Evolutionary conservation across 495 filamentous ascomycete genomes (phyloP).

Genomic region (Aspergillus ellipticus): DNA sequence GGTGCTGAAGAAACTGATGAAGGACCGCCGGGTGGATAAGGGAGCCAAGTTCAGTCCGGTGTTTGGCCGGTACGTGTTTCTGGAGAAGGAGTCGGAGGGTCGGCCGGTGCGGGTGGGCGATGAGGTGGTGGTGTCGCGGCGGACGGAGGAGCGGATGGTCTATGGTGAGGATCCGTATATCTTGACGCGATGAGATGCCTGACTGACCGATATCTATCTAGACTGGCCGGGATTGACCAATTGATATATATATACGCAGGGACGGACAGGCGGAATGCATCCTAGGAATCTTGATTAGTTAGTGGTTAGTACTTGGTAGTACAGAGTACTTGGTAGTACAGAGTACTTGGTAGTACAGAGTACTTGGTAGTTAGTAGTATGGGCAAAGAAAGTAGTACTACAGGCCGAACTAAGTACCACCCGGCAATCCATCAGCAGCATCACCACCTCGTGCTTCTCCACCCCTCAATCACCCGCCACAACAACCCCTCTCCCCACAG

Average conservation of each 20-base stretch:
- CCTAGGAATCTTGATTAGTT: too few relatives aligned
- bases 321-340: too few relatives aligned
- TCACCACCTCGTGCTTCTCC: neutral
- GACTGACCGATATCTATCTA: conserved; percentile 17
- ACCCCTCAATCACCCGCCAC: neutral
- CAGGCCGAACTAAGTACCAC: too few relatives aligned
- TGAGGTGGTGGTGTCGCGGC: conserved; percentile 57
- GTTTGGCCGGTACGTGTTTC: conserved; percentile 79
- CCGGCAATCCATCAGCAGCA: conserved; percentile 1
- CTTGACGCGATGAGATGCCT: too few relatives aligned
- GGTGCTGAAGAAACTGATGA: conserved; percentile 73
- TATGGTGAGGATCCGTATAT: conserved; percentile 67
- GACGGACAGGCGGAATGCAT: too few relatives aligned
- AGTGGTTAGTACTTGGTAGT: too few relatives aligned
- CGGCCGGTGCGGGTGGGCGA: conserved; percentile 61
- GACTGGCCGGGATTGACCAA: conserved; percentile 30
- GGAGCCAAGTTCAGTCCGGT: conserved; percentile 74
- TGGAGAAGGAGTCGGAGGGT: conserved; percentile 32
- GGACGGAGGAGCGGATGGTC: conserved; percentile 55
- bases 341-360: too few relatives aligned
- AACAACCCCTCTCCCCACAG: neutral
- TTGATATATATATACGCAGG: neutral
- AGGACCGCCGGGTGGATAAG: conserved; percentile 70
- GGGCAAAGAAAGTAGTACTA: too few relatives aligned
- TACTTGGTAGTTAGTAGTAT: too few relatives aligned